Evolutionary conservation across 2,329 filamentous ascomycete genomes (phyloP).

Genomic region (Metarhizium guizhouense): DNA sequence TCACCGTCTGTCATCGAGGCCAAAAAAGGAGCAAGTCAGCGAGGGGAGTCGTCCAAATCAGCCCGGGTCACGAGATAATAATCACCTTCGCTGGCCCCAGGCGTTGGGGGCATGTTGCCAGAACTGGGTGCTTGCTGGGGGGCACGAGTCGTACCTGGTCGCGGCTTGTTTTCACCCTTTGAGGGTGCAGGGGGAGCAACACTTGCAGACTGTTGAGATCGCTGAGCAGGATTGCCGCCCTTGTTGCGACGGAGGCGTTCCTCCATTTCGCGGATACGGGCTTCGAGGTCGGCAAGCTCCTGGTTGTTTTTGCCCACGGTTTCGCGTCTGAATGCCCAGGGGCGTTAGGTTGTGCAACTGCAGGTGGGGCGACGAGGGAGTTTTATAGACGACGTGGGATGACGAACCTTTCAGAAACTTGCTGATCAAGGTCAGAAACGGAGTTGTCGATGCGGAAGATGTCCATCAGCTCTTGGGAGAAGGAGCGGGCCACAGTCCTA

Average conservation of each 20-base stretch:
- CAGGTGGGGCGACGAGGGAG: slow-evolving; percentile 1
- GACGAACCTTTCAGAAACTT: slow-evolving; percentile 73
- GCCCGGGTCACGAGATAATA: slow-evolving; percentile 30
- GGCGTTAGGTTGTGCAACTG: neutral
- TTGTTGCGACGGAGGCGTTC: slow-evolving; percentile 50
- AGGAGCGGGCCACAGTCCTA: slow-evolving; percentile 80
- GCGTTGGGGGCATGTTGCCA: slow-evolving; percentile 51
- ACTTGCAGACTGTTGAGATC: slow-evolving; percentile 6
- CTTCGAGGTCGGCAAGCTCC: slow-evolving; percentile 81
- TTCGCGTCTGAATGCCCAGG: slow-evolving; percentile 4
- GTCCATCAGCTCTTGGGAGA: slow-evolving; percentile 77
- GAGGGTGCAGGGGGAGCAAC: slow-evolving; percentile 9
- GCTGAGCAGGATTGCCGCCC: slow-evolving; percentile 11
- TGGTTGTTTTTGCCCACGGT: slow-evolving; percentile 65
- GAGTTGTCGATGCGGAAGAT: slow-evolving; percentile 83
- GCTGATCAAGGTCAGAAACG: slow-evolving; percentile 62
- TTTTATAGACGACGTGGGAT: slow-evolving; percentile 4
- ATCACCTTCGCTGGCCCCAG: slow-evolving; percentile 55
- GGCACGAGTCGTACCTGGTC: slow-evolving; percentile 45
- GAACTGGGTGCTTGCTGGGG: slow-evolving; percentile 41
- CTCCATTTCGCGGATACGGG: slow-evolving; percentile 76
- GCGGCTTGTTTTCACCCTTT: slow-evolving; percentile 31
- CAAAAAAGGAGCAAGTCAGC: slow-evolving; percentile 1
- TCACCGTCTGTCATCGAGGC: slow-evolving; percentile 24
- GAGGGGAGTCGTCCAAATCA: slow-evolving; percentile 10